These are phyloP conservation scores for Raphanus raphanistrum DNA, from an alignment of 345 rosid species.

Conservation along the genomic window DNA sequence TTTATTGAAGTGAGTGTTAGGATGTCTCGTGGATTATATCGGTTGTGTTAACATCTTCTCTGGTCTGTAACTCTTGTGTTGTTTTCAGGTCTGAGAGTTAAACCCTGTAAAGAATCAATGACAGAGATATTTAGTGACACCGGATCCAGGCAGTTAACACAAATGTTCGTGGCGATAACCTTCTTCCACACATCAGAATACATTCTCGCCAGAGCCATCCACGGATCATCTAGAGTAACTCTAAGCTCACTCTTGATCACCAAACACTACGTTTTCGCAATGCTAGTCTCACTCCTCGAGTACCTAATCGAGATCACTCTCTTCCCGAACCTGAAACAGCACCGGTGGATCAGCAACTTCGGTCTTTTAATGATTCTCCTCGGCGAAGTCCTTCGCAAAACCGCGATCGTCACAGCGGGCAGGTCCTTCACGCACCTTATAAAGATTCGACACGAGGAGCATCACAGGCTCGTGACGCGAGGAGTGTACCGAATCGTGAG, in stretches of 20 bases:
- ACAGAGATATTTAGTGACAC: slow-evolving; percentile 50
- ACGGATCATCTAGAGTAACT: slow-evolving; percentile 57
- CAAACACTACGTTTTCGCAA: slow-evolving; percentile 56
- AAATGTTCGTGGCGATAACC: slow-evolving; percentile 50
- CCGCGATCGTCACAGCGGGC: slow-evolving; percentile 72
- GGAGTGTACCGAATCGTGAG: slow-evolving; percentile 63
- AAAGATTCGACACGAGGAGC: slow-evolving; percentile 52
- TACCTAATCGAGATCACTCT: slow-evolving; percentile 45
- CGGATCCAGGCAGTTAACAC: slow-evolving; percentile 54
- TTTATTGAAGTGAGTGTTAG: too few species aligned
- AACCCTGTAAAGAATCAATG: slow-evolving; percentile 36
- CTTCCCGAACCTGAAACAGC: slow-evolving; percentile 60
- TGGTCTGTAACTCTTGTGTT: slow-evolving; percentile 20
- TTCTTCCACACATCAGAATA: slow-evolving; percentile 69
- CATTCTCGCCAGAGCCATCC: slow-evolving; percentile 49
- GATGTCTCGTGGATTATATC: too few species aligned
- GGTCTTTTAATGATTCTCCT: slow-evolving; percentile 54
- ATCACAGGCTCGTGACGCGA: slow-evolving; percentile 58
- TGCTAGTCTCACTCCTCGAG: slow-evolving; percentile 56
- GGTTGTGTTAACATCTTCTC: neutral
- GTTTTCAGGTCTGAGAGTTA: slow-evolving; percentile 43
- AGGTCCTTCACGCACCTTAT: slow-evolving; percentile 68
- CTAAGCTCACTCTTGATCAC: slow-evolving; percentile 62
- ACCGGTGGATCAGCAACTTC: slow-evolving; percentile 59
- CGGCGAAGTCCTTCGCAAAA: slow-evolving; percentile 62